Conservation (phyloP, 1,284 basidiomycete genomes). For the Tylopilus orsonianus region DNA sequence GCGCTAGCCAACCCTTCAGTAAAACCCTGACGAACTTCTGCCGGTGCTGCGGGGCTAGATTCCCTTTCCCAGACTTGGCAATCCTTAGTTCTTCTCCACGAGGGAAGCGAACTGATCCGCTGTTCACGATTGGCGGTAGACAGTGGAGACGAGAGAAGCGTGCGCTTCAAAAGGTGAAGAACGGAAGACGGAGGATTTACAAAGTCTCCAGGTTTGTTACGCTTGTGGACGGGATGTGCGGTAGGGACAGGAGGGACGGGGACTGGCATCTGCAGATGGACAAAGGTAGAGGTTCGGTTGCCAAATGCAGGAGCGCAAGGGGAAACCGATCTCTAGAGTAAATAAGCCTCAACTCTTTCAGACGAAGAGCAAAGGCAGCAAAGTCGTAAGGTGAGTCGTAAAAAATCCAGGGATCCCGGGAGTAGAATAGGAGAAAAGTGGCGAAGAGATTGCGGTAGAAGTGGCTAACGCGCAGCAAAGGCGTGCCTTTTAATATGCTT, state of each 20-base stretch:
- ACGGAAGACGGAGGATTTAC: constrained; percentile 41
- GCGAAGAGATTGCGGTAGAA: constrained; percentile 29
- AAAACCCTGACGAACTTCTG: constrained; percentile 52
- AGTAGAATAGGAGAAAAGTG: constrained; percentile 33
- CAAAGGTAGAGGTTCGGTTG: constrained; percentile 38
- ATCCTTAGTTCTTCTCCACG: constrained; percentile 66
- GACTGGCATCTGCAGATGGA: constrained; percentile 73
- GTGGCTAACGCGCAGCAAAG: constrained; percentile 87
- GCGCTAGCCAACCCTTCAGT: constrained; percentile 67
- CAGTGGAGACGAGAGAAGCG: constrained; percentile 57
- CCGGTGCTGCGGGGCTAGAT: constrained; percentile 13
- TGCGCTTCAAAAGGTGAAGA: constrained; percentile 53
- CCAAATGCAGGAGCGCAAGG: constrained; percentile 41
- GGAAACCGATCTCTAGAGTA: constrained; percentile 42
- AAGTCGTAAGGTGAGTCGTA: constrained; percentile 51
- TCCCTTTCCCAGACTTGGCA: constrained; percentile 65
- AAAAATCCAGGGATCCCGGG: constrained; percentile 49
- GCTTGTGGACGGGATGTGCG: constrained; percentile 66
- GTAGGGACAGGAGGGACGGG: constrained; percentile 63
- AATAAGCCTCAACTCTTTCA: constrained; percentile 19
- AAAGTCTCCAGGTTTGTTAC: constrained; percentile 40
- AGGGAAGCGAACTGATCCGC: constrained; percentile 68
- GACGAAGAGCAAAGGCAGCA: constrained; percentile 36
- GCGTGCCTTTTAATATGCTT: constrained; percentile 74
- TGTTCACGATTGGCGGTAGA: constrained; percentile 65